Evolutionary conservation across 306 rosid species (phyloP), one percentile per base, ranked within the genome.

Genomic region (Acacia crassicarpa): DNA sequence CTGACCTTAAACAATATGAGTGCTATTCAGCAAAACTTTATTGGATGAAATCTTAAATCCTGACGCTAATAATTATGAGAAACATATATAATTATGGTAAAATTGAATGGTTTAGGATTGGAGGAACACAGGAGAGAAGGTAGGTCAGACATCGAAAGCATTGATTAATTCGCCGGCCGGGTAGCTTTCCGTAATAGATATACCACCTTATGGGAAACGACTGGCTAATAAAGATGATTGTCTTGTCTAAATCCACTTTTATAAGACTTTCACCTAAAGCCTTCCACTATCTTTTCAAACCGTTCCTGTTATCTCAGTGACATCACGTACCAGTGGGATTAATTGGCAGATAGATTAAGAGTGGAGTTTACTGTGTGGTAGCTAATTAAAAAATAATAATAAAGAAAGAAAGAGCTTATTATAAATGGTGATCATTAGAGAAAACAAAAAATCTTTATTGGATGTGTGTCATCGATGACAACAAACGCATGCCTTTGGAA

Each of bases 141-240:
- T 9, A 5, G 72, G 25, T 70, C 30, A 43, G 10, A 69, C 72
- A 19, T 77, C 72, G 6, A 27, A 77, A 5, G 32, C 14, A 75
- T n/a, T 41, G n/a, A 44, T 43, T 54, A 25, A 22, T 70, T 43
- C 14, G 40, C 58, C 15, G 62, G 40, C 58, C 15, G 62, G 70
- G 56, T 70, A 45, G 23, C 67, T 77, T 83, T 65, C 62, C 79
- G 68, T 75, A 23, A 69, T 45, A 30, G 19, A 51, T 73, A 51
- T 73, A 53, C 82, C 85, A 78, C 84, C 84, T 66, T 17, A 71
- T 62, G 35, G 85, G 73, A 78, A 86, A 82, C 80, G 75, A 80
- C 6, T 53, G 77, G 61, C 74, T 70, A 32, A 66, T 70, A 32
- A 71, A 66, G 83, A 79, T 72, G 81, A 27, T 56, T 67, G 66